Evolutionary conservation across 148 eudicot species (phyloP).

Genomic region (Rhododendron ovatum): DNA sequence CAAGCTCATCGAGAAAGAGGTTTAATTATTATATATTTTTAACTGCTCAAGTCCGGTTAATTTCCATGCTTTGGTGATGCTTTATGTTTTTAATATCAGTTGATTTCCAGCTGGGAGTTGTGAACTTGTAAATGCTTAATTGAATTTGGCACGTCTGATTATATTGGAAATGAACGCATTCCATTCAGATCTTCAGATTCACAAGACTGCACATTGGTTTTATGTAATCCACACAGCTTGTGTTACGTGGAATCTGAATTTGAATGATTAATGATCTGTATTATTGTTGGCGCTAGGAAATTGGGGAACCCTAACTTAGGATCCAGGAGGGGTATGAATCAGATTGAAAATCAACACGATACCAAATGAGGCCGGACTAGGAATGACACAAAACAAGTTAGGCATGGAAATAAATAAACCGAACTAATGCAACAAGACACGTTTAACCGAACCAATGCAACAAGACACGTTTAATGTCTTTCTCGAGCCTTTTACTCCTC

Average conservation of each 20-base stretch:
- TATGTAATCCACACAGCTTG: not conserved
- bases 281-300: not conserved
- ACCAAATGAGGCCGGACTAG: not conserved
- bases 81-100: not conserved
- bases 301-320: not conserved
- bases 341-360: not conserved
- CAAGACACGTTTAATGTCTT: not conserved
- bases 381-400: not conserved
- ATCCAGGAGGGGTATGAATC: not conserved
- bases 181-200: not conserved
- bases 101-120: not conserved
- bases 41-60: not conserved
- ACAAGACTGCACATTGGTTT: not conserved
- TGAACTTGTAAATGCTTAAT: not conserved
- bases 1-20: constrained; percentile 82
- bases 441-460: too few species aligned
- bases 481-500: not conserved
- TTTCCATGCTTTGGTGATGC: not conserved
- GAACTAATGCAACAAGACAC: too few species aligned
- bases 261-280: not conserved
- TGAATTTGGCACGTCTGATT: not conserved
- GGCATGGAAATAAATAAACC: not conserved
- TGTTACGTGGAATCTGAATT: not conserved
- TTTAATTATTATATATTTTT: not conserved
- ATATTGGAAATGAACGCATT: not conserved